Evolutionary conservation across 2,329 filamentous ascomycete species (phyloP), one percentile per base, ranked within the genome.

Genomic region (Epichloe hybrida): DNA sequence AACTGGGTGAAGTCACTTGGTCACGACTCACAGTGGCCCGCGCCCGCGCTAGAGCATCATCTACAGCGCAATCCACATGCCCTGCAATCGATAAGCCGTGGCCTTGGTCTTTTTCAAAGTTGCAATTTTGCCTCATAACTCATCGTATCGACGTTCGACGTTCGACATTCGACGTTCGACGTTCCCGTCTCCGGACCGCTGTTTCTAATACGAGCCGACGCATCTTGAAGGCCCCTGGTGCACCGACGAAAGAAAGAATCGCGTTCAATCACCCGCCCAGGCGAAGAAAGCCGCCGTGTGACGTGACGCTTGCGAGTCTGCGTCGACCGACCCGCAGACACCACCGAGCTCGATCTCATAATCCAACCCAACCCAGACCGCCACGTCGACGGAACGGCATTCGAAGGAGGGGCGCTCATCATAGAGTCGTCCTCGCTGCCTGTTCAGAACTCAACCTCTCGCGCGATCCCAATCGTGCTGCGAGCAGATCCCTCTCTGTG

Each of bases 381-480:
- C 50, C 43, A 31, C 50, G 31, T 38, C 38, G 31, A 50, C 50
- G 37, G 43, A 52, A 47, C 50, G 42, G 47, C 47, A 43, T 47
- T 50, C 38, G 42, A 46, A 17, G 20, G 46, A 46, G 50, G 47
- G 31, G 27, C 47, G 27, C 47, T 44, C 35, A 8, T 44, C n/a
- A 37, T 36, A 47, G 51, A 44, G 38, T 37, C 38, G 34, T 50
- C 39, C 39, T 52, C 48, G 51, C 51, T 45, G 51, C 38, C 40
- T 40, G 31, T 39, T 17, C 48, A 21, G n/a, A 23, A 34, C 11
- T 40, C 15, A 27, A 34, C n/a, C 42, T 12, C 15, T 23, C 46
- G 46, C 42, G 37, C 47, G 11, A 27, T 15, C 20, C 17, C 35
- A n/a, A 42, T 15, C n/a, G 13, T 49, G 36, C 46, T 39, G 27